These are phyloP conservation scores for Adansonia digitata DNA, from an alignment of 345 rosid species.

Conservation along the genomic window DNA sequence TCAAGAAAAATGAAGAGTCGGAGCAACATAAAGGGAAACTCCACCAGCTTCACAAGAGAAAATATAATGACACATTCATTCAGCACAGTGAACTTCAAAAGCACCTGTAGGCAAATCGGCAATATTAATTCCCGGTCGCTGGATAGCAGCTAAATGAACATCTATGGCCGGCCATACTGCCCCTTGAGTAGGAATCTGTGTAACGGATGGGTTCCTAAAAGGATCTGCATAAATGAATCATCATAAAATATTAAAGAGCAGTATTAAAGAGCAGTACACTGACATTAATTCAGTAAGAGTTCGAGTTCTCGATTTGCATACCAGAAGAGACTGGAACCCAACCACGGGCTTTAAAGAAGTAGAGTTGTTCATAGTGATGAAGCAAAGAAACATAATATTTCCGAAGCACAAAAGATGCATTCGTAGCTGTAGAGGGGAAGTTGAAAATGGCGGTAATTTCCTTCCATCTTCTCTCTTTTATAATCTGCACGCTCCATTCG, in stretches of 20 bases:
- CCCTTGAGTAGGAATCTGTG: conserved; percentile 39
- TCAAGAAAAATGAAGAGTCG: too few species aligned
- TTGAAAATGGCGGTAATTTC: conserved; percentile 89
- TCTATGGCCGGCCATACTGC: conserved; percentile 36
- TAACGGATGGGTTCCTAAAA: conserved; percentile 31
- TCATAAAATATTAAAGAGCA: conserved; percentile 6
- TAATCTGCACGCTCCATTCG: conserved; percentile 41
- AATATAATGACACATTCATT: neutral
- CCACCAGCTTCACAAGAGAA: neutral
- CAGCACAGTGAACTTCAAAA: neutral
- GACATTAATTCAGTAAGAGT: neutral
- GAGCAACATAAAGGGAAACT: too few species aligned
- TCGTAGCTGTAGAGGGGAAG: conserved; percentile 95
- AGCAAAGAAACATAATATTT: conserved; percentile 82
- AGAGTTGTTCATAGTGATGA: conserved; percentile 68
- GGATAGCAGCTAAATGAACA: conserved; percentile 39
- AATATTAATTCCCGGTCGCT: conserved; percentile 36
- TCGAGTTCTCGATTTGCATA: conserved; percentile 21
- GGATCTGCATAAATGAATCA: conserved; percentile 37
- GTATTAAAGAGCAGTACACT: neutral
- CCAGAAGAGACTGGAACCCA: conserved; percentile 48
- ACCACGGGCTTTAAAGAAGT: conserved; percentile 54
- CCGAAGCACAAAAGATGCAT: conserved; percentile 89
- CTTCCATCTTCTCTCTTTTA: conserved; percentile 86
- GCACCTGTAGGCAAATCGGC: conserved; percentile 50